These are phyloP conservation scores for Penicillium cosmopolitanum DNA, from an alignment of 495 filamentous ascomycete genomes.

Conservation along the genomic window DNA sequence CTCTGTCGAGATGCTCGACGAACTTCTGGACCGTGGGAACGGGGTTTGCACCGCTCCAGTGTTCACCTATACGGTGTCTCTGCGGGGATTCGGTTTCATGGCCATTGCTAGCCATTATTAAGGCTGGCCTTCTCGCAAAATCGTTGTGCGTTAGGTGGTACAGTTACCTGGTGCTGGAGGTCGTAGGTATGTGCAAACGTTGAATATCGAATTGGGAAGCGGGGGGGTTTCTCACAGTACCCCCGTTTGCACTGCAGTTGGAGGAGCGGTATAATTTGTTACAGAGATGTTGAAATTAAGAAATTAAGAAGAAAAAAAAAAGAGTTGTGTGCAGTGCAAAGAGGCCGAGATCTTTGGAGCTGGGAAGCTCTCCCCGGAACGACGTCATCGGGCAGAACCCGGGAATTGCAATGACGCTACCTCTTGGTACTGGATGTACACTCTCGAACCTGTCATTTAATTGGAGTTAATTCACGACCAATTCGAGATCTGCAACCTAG, in stretches of 20 bases:
- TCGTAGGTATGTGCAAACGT: background rate
- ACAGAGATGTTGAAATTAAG: background rate
- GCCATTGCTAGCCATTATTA: background rate
- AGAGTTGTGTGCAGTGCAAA: background rate
- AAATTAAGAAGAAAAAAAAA: background rate
- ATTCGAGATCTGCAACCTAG: slow-evolving; percentile 14
- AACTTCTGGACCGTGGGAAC: slow-evolving; percentile 89
- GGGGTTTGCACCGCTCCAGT: slow-evolving; percentile 62
- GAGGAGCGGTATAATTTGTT: slow-evolving; percentile 4
- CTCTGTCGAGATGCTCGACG: slow-evolving; percentile 72
- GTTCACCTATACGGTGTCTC: slow-evolving; percentile 41
- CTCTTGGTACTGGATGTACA: no score
- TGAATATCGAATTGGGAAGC: background rate
- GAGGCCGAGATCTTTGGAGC: slow-evolving; percentile 10
- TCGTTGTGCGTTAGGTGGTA: background rate
- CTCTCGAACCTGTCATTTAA: no score
- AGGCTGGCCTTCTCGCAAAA: background rate
- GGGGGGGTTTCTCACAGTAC: slow-evolving; percentile 6
- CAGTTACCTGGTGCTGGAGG: background rate
- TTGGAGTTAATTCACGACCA: slow-evolving; percentile 7
- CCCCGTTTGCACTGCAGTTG: slow-evolving; percentile 1
- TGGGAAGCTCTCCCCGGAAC: slow-evolving; percentile 17
- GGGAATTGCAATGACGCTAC: slow-evolving; percentile 24
- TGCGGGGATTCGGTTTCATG: slow-evolving; percentile 21
- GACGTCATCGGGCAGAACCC: slow-evolving; percentile 29